Base-by-base conservation (phyloP, 1,284 basidiomycete genomes). In the Papiliotrema terrestris region DNA sequence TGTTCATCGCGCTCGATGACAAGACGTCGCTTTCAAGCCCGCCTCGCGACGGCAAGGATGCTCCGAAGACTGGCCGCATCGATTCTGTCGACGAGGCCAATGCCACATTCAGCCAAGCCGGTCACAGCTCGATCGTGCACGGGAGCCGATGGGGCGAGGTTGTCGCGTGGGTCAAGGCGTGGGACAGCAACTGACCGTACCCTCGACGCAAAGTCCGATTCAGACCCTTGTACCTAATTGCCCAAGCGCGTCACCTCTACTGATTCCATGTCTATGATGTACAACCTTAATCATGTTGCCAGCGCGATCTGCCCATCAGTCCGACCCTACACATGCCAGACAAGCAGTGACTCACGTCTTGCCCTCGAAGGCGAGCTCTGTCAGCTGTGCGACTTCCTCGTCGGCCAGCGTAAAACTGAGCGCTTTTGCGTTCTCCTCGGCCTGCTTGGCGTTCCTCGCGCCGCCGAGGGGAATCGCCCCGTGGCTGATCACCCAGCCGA, bases 401-500 rank as follows among this genome's bases (percentile, higher is more conserved):
- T 48, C 32, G 0, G 56, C 53, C 51, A 69, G 39, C 3, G 54
- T 56, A 48, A 69, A 66, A 19, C 58, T 65, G 45, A 61, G 49
- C 15, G 67, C 67, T 44, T 63, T 61, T n/a, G 67, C 67, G 45
- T 68, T 68, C 61, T 71, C 60, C 52, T 64, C 61, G 9, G 73
- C 74, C 52, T 76, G 74, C 26, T 66, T 50, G 17, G 58, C 63
- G 49, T 76, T 71, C 51, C 72, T 62, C 1, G 74, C 73, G n/a
- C 74, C 74, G 4, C 72, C 71, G n/a, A 76, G 61, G 1, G 74
- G 74, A 26, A 76, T 74, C 6, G 71, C 72, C n/a, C 74, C 74
- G 52, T 75, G 75, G 25, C 57, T 57, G 32, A 76, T 69, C 17
- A 76, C 72, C 74, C 74, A 76, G 41, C 72, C 72, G 49, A 76